Evolutionary conservation across 805 yeast genomes (phyloP).

Genomic region (Isabelozyma heimii): DNA sequence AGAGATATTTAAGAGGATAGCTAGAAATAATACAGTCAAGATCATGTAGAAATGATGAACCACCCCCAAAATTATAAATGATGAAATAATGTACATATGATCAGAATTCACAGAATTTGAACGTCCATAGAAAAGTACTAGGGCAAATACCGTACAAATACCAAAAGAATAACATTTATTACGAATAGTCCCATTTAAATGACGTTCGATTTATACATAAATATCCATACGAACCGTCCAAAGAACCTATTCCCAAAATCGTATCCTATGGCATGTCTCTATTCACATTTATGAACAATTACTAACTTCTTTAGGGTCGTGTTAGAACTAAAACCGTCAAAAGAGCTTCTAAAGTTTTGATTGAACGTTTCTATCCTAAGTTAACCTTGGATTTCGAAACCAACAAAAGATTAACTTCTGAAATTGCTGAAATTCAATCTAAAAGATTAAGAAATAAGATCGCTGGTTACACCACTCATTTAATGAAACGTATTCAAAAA

Average conservation of each 20-base stretch:
- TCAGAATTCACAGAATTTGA: too few species aligned
- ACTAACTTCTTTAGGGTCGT: constrained; percentile 77
- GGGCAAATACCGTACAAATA: too few species aligned
- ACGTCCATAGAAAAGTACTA: too few species aligned
- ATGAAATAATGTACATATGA: too few species aligned
- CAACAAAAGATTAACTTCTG: constrained; percentile 99
- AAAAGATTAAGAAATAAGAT: constrained; percentile 99
- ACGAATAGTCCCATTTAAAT: not conserved
- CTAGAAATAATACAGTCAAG: too few species aligned
- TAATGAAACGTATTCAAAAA: constrained; percentile 99
- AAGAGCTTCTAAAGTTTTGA: constrained; percentile 99
- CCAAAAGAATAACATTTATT: too few species aligned
- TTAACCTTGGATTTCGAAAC: constrained; percentile 98
- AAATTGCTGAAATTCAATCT: constrained; percentile 98
- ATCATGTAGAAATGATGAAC: too few species aligned
- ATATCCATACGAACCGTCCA: too few species aligned
- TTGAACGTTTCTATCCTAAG: constrained; percentile 99
- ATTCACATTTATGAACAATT: constrained; percentile 5
- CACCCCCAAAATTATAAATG: too few species aligned
- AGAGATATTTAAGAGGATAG: too few species aligned
- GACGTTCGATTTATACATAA: not conserved
- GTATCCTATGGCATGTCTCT: not conserved
- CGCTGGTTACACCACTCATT: constrained; percentile 99
- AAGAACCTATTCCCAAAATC: not conserved
- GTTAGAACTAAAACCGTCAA: constrained; percentile 99